Evolutionary conservation across 2,329 filamentous ascomycete genomes (phyloP), one percentile per base, ranked within the genome.

Genomic region (Boeremia lycopersici): DNA sequence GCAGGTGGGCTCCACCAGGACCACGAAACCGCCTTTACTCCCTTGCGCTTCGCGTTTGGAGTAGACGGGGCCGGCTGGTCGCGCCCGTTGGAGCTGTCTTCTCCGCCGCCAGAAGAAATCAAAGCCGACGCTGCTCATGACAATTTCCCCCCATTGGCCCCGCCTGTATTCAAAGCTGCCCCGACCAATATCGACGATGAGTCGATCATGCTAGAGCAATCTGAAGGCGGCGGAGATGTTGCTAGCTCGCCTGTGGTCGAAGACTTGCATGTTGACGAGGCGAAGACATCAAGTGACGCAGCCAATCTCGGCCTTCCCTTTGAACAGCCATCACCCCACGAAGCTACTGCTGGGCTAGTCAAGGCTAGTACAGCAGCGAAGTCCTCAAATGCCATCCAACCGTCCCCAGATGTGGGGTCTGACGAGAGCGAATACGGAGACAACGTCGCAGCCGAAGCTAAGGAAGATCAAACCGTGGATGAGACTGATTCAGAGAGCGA

Each of bases 11-110:
- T 61, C 12, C 67, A 71, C 41, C 63, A 62, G 11, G 66, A 66
- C 13, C 72, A 75, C 34, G 70, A 73, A 45, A 72, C 71, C 4
- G 71, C 65, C 3, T 74, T 73, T 25, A 73, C 71, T 2, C 71
- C 73, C 38, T 60, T 75, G 7, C 60, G 72, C 7, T 75, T 75
- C 31, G 68, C 69, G 2, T 75, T 75, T 38, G 72, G 72, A 4
- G 60, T 72, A 43, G 72, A 75, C 57, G 71, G 68, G 1, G 53
- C 66, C 34, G 57, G 60, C 2, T 66, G 64, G 38, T 71, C 52
- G 9, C 52, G 46, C 17, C 52, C 45, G 7, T 12, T 62, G 25
- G 60, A 64, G 10, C 42, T 62, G 9, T 66, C 63, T n/a, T 64
- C 63, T 6, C 60, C 62, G 11, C 42, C 53, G 23, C 62, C 57